Evolutionary conservation across 2,329 filamentous ascomycete genomes (phyloP).

Genomic region (Colletotrichum limetticola): DNA sequence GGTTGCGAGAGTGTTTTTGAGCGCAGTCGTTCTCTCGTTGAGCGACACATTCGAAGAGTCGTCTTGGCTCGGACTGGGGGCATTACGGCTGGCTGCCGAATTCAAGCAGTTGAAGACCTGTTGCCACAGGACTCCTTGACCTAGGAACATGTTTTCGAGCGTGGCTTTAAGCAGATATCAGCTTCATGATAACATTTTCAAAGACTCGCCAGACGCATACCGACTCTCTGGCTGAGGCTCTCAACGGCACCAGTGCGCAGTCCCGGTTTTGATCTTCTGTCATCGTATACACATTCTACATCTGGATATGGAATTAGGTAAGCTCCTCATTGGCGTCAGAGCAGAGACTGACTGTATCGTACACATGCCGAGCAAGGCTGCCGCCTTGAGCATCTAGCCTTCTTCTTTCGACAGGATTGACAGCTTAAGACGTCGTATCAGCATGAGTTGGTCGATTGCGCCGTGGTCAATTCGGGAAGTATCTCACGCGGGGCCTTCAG

Average conservation of each 20-base stretch:
- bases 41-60: constrained; percentile 24
- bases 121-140: constrained; percentile 49
- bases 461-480: background rate
- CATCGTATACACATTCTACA: constrained; percentile 48
- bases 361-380: constrained; percentile 56
- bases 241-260: constrained; percentile 48
- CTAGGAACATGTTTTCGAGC: constrained; percentile 52
- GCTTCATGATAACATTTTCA: background rate
- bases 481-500: constrained; percentile 13
- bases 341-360: constrained; percentile 40
- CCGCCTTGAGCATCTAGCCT: constrained; percentile 54
- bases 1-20: constrained; percentile 36
- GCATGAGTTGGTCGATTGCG: background rate
- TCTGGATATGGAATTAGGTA: background rate
- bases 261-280: constrained; percentile 45
- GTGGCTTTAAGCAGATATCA: constrained; percentile 28
- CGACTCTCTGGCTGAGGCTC: constrained; percentile 43
- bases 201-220: background rate
- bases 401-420: constrained; percentile 56
- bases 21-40: constrained; percentile 36
- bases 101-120: constrained; percentile 42
- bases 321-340: background rate
- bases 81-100: background rate
- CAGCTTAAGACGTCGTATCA: constrained; percentile 39
- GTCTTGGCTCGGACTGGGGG: background rate